Evolutionary conservation across 768 basidiomycete genomes (phyloP), one percentile per base, ranked within the genome.

Genomic region (Phanerochaete sordida): DNA sequence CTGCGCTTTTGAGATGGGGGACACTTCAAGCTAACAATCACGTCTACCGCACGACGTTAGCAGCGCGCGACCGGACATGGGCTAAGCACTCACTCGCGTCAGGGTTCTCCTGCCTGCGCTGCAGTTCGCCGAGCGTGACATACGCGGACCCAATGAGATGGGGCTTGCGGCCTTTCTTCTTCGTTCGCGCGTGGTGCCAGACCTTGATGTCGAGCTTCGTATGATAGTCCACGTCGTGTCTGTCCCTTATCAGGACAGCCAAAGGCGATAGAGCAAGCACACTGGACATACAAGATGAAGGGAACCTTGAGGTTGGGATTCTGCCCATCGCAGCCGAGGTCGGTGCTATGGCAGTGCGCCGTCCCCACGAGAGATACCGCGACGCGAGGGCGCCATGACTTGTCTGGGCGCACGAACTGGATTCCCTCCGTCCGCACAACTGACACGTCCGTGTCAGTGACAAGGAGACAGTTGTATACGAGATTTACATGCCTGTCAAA

Each of bases 241-340:
- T 87, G 53, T 9, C 45, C 11, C 5, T 48, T 21, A 9, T 37
- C 23, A 64, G 24, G n/a, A n/a, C n/a, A n/a, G n/a, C n/a, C n/a
- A n/a, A n/a, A n/a, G n/a, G n/a, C n/a, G n/a, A n/a, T n/a, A n/a
- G n/a, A n/a, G n/a, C n/a, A n/a, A n/a, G n/a, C n/a, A n/a, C n/a
- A 6, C 51, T 19, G 39, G 19, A 76, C 85, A 56, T 67, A 89
- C 88, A 88, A 74, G 27, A 68, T 64, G 58, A 85, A 80, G 0
- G 69, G 71, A 0, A 79, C 75, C 62, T 84, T 86, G 50, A 84
- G 72, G 65, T 90, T 90, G 0, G 86, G 81, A 58, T 85, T 87
- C 66, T 89, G 87, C 0, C 89, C 89, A 57, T 91, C 87, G 21
- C 75, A 75, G 0, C 88, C 89, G 2, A 91, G 80, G 23, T 75